Evolutionary conservation across 495 filamentous ascomycete species (phyloP).

Genomic region (Talaromyces trachyspermus): DNA sequence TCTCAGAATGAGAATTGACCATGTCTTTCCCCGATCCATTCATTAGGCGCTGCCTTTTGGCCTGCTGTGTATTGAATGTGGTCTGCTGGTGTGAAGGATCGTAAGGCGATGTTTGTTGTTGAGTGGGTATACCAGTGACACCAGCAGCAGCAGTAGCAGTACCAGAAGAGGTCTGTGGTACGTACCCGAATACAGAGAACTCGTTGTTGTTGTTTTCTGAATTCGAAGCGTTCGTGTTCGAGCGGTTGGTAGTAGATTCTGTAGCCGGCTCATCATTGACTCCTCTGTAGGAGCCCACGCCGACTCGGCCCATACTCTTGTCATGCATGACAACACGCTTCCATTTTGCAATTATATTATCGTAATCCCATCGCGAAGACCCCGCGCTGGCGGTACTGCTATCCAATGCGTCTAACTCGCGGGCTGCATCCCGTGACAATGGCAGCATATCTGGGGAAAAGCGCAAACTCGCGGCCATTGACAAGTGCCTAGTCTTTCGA

Average conservation of each 20-base stretch:
- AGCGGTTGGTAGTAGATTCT: constrained; percentile 17
- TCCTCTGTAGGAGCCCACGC: constrained; percentile 22
- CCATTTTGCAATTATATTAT: constrained; percentile 51
- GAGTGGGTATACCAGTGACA: too few species aligned
- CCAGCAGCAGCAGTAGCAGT: constrained; percentile 20
- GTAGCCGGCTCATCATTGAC: constrained; percentile 12
- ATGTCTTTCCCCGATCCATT: constrained; percentile 22
- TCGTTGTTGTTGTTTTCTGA: neutral
- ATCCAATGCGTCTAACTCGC: constrained; percentile 31
- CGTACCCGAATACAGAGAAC: constrained; percentile 2
- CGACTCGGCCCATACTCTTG: constrained; percentile 36
- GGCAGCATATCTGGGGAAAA: constrained; percentile 58
- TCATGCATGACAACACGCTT: constrained; percentile 46
- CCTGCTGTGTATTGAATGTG: constrained; percentile 19
- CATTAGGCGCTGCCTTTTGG: constrained; percentile 37
- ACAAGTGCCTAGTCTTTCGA: constrained; percentile 58
- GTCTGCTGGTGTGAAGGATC: constrained; percentile 20
- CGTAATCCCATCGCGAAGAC: constrained; percentile 47
- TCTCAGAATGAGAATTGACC: neutral
- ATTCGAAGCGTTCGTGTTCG: constrained; percentile 17
- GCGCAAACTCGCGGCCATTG: constrained; percentile 64
- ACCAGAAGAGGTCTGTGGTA: constrained; percentile 20
- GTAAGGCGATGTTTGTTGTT: constrained; percentile 31
- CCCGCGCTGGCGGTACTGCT: constrained; percentile 26
- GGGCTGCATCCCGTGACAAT: constrained; percentile 40